Conservation (phyloP, 2,329 filamentous ascomycete genomes). For the Penicillium brasilianum region DNA sequence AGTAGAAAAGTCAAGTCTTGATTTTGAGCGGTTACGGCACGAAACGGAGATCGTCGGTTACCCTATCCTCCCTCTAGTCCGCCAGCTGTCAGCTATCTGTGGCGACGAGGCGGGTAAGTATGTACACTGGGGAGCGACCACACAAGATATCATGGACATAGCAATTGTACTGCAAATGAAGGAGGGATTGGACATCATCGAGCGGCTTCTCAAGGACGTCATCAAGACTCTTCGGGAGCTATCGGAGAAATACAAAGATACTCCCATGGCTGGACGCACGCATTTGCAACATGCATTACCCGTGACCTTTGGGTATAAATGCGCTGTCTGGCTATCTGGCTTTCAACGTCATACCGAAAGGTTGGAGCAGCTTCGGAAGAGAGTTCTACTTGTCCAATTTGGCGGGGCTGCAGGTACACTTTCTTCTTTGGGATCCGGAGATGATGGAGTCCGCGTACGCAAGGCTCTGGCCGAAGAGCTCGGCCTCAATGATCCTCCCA, state of each 20-base stretch:
- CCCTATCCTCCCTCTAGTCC: conserved; percentile 58
- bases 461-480: conserved; percentile 57
- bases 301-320: conserved; percentile 64
- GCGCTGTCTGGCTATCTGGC: conserved; percentile 59
- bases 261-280: conserved; percentile 62
- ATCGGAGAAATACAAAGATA: conserved; percentile 55
- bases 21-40: conserved; percentile 50
- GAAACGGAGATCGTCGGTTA: conserved; percentile 62
- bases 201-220: conserved; percentile 51
- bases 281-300: conserved; percentile 64
- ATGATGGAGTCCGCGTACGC: conserved; percentile 56
- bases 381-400: conserved; percentile 60
- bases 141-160: conserved; percentile 64
- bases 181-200: conserved; percentile 55
- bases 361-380: conserved; percentile 52
- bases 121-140: conserved; percentile 64
- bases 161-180: conserved; percentile 61
- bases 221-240: conserved; percentile 51
- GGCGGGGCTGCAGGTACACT: conserved; percentile 62
- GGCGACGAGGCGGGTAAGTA: conserved; percentile 49
- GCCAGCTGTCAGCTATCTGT: conserved; percentile 51
- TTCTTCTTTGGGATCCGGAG: conserved; percentile 56
- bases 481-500: conserved; percentile 54
- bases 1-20: conserved; percentile 42
- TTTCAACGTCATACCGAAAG: conserved; percentile 57